Percentiles rank a stretch among this genome's conserved stretches.
Conservation (phyloP, 1,139 yeast genomes). For the Lodderomyces theae region DNA sequence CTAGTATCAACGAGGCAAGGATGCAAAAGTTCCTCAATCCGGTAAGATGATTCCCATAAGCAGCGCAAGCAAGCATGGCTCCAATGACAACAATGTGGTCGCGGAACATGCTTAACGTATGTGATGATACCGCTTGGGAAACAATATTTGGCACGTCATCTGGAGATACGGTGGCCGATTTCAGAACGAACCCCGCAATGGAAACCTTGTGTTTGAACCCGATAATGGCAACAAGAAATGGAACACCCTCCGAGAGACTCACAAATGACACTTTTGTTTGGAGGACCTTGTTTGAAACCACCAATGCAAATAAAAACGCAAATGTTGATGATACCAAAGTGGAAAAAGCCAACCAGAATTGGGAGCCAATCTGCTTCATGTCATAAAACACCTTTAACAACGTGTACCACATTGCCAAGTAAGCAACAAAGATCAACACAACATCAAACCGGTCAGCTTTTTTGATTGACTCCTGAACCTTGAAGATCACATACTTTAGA, state of each 20-base stretch:
- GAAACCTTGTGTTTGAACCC: slow-evolving; percentile 89
- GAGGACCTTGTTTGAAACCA: slow-evolving; percentile 58
- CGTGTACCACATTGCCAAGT: slow-evolving; percentile 87
- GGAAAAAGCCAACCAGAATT: slow-evolving; percentile 85
- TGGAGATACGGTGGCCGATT: slow-evolving; percentile 33
- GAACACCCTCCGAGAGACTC: slow-evolving; percentile 86
- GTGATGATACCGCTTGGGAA: slow-evolving; percentile 60
- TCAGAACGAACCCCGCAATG: slow-evolving; percentile 64
- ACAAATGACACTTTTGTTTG: slow-evolving; percentile 63
- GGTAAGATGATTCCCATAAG: slow-evolving; percentile 67
- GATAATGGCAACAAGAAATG: slow-evolving; percentile 87
- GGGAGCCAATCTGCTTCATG: slow-evolving; percentile 80
- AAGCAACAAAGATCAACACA: slow-evolving; percentile 75
- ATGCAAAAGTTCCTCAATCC: slow-evolving; percentile 86
- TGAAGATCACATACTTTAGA: slow-evolving; percentile 42
- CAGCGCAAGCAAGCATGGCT: slow-evolving; percentile 65
- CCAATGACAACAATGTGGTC: slow-evolving; percentile 76
- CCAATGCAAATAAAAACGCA: slow-evolving; percentile 81
- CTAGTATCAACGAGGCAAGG: slow-evolving; percentile 68
- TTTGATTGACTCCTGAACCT: slow-evolving; percentile 52
- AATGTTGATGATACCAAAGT: slow-evolving; percentile 78
- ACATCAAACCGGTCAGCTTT: slow-evolving; percentile 90
- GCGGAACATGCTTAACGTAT: slow-evolving; percentile 69
- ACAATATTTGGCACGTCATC: slow-evolving; percentile 47
- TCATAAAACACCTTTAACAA: slow-evolving; percentile 73